phyloP scores from a whole-genome alignment of 345 rosid genomes.

The Eucalyptus brandiana region DNA sequence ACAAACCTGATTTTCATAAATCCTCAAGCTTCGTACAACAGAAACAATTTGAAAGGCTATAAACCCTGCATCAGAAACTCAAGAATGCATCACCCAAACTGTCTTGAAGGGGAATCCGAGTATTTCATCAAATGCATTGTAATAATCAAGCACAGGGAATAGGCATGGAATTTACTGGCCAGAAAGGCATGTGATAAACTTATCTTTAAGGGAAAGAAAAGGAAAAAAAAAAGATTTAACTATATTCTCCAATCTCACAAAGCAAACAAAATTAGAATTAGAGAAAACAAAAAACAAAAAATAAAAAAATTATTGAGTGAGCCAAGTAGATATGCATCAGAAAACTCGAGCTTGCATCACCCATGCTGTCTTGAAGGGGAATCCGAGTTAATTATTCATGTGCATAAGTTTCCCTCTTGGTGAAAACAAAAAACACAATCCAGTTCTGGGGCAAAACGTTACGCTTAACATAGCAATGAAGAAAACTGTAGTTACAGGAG shows the following conservation, averaged over 20 bases:
- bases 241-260: background rate
- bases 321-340: background rate
- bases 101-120: background rate
- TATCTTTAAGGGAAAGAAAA: background rate
- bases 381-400: background rate
- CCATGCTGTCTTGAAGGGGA: constrained; percentile 1
- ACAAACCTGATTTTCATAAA: background rate
- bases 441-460: background rate
- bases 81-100: background rate
- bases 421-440: background rate
- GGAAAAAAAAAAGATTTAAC: background rate
- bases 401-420: background rate
- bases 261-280: background rate
- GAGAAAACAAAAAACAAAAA: background rate
- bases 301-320: background rate
- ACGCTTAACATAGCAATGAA: background rate
- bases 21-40: background rate
- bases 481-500: background rate
- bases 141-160: background rate
- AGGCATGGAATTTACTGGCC: background rate
- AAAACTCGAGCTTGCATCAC: constrained; percentile 2
- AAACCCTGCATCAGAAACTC: background rate
- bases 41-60: background rate
- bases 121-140: background rate
- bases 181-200: background rate